These are phyloP conservation scores for Leishmania major DNA, from an alignment of 208 protist species.

Conservation along the genomic window DNA sequence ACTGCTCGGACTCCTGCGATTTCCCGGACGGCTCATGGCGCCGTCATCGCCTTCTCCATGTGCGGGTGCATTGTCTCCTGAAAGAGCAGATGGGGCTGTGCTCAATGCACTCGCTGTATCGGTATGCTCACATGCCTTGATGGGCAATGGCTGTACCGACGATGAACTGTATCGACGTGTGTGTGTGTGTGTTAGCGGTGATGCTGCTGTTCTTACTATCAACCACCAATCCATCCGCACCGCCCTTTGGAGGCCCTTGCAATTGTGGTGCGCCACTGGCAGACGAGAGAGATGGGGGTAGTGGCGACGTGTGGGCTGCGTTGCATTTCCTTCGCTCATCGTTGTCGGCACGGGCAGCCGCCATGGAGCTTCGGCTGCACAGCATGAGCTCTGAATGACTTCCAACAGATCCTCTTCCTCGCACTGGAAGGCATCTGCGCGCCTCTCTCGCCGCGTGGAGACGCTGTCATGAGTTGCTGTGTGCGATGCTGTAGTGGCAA, in stretches of 20 bases:
- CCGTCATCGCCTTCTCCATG: not conserved
- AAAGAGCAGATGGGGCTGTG: not conserved
- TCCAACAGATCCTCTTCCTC: not conserved
- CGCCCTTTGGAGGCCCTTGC: not conserved
- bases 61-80: not conserved
- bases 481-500: not conserved
- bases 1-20: not conserved
- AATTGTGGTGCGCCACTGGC: not conserved
- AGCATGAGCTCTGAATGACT: too few relatives aligned
- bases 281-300: slow-evolving; percentile 1
- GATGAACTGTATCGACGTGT: not conserved
- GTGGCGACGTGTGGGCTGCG: not conserved
- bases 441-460: not conserved
- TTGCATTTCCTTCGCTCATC: not conserved
- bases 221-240: not conserved
- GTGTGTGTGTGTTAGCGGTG: not conserved
- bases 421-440: not conserved
- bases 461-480: not conserved
- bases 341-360: slow-evolving; percentile 10
- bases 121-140: not conserved
- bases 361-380: not conserved
- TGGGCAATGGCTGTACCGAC: not conserved
- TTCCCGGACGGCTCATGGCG: not conserved
- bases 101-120: too few relatives aligned
- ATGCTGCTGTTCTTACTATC: not conserved